Evolutionary conservation across 768 basidiomycete genomes (phyloP), one percentile per base, ranked within the genome.

Genomic region (Hygrophorus russula): DNA sequence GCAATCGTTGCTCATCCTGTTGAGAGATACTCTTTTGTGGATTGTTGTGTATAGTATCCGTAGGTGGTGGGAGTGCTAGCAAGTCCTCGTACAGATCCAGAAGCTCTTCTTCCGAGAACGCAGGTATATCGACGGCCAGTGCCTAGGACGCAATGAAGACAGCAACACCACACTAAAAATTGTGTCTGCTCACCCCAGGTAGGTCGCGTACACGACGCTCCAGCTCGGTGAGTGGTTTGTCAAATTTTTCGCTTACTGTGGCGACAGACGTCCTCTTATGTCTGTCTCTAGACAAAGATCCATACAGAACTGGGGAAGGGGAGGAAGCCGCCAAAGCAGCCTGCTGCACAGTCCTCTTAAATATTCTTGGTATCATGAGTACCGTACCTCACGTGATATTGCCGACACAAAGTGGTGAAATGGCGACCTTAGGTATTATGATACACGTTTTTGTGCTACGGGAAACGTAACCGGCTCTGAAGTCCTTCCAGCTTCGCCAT

Each of bases 401-500:
- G n/a, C n/a, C n/a, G n/a, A n/a, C n/a, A n/a, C n/a, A n/a, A n/a
- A n/a, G n/a, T n/a, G n/a, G n/a, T n/a, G n/a, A n/a, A n/a, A n/a
- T n/a, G n/a, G n/a, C n/a, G n/a, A n/a, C 24, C 3, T 7, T 24
- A 24, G 24, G 20, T 27, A 41, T 45, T 49, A 59, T 46, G 62
- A 71, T 48, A 69, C 57, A 53, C 68, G 67, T 15, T 56, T 50
- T 51, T 66, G 65, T 32, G 61, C 50, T 13, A 57, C 51, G 20
- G 69, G 69, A 57, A 73, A 70, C 15, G 55, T 57, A 35, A 67
- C 52, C 18, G 63, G 51, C 40, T 68, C 62, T 2, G 51, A 39
- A 8, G 69, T 68, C 51, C 59, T 64, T 33, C 63, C 69, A 19
- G 78, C 87, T 57, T 87, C 82, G 18, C 88, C 90, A 40, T 82